Conservation (phyloP, 495 filamentous ascomycete genomes). For the Aspergillus bertholletiae region DNA sequence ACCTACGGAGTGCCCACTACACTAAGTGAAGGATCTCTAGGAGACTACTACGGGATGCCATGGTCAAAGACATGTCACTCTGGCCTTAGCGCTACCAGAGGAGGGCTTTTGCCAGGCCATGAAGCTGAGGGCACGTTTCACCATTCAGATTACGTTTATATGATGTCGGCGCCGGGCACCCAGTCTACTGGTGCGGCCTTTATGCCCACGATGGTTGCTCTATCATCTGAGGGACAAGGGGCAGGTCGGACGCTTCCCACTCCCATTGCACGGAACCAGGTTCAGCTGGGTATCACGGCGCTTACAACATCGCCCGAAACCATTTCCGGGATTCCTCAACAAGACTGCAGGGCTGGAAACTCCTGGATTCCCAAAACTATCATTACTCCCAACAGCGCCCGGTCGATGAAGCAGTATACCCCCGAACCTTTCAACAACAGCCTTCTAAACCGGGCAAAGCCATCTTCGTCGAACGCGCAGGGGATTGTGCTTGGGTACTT, state of each 20-base stretch:
- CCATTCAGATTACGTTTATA: constrained; percentile 27
- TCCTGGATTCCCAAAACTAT: constrained; percentile 14
- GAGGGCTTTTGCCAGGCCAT: constrained; percentile 26
- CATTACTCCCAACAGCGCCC: constrained; percentile 1
- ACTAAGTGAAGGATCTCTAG: constrained; percentile 18
- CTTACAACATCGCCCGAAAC: constrained; percentile 14
- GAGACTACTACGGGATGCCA: constrained; percentile 24
- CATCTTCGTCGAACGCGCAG: constrained; percentile 13
- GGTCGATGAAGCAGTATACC: constrained; percentile 4
- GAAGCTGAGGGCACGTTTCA: constrained; percentile 19
- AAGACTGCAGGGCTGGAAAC: constrained; percentile 4
- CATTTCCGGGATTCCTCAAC: constrained; percentile 12
- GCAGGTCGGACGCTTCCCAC: constrained; percentile 38
- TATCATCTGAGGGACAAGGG: constrained; percentile 21
- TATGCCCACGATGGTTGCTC: constrained; percentile 17
- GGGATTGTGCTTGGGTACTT: constrained; percentile 31
- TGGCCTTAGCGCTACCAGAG: constrained; percentile 16
- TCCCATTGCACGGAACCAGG: constrained; percentile 24
- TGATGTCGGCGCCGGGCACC: constrained; percentile 23
- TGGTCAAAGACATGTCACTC: constrained; percentile 29
- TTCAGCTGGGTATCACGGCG: constrained; percentile 7
- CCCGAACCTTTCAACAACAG: constrained; percentile 17
- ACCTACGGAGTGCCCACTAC: constrained; percentile 27
- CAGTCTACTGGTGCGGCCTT: constrained; percentile 19
- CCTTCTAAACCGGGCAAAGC: constrained; percentile 17